Evolutionary conservation across 768 basidiomycete species (phyloP).

Genomic region (Lentinus brumalis): DNA sequence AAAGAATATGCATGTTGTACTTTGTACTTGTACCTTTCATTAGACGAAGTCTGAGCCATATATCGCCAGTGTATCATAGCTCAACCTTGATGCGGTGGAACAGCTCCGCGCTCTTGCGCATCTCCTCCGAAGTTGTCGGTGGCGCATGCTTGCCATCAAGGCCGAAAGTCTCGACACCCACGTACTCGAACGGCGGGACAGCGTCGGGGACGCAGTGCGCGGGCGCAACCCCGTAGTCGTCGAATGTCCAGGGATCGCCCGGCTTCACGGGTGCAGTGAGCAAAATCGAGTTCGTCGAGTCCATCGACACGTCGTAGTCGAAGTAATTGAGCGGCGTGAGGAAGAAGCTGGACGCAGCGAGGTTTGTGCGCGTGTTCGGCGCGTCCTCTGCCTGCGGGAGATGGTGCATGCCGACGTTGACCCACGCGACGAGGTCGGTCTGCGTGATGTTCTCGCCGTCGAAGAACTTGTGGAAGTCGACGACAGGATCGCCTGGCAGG

Average conservation of each 20-base stretch:
- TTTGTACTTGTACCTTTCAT: no score
- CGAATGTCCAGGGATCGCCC: slow-evolving; percentile 42
- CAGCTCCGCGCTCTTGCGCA: slow-evolving; percentile 42
- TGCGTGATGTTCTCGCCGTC: slow-evolving; percentile 65
- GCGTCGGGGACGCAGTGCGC: slow-evolving; percentile 41
- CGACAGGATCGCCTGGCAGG: slow-evolving; percentile 54
- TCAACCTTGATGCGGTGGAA: slow-evolving; percentile 32
- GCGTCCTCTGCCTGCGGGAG: slow-evolving; percentile 66
- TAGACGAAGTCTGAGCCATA: no score
- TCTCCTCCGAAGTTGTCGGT: slow-evolving; percentile 37
- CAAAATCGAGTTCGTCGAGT: slow-evolving; percentile 54
- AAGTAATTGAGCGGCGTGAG: slow-evolving; percentile 67
- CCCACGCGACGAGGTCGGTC: slow-evolving; percentile 66
- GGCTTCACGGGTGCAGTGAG: slow-evolving; percentile 40
- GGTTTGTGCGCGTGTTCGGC: slow-evolving; percentile 60
- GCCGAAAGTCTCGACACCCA: slow-evolving; percentile 36
- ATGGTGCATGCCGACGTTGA: slow-evolving; percentile 70
- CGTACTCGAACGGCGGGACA: slow-evolving; percentile 43
- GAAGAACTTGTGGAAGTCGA: slow-evolving; percentile 65
- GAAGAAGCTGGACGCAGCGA: slow-evolving; percentile 58
- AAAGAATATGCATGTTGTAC: no score
- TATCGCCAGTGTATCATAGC: no score
- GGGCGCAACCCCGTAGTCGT: slow-evolving; percentile 56
- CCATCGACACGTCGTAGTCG: slow-evolving; percentile 63
- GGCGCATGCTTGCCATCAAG: slow-evolving; percentile 34